Conservation (phyloP, 2,329 filamentous ascomycete genomes). For the Sporothrix humicola region DNA sequence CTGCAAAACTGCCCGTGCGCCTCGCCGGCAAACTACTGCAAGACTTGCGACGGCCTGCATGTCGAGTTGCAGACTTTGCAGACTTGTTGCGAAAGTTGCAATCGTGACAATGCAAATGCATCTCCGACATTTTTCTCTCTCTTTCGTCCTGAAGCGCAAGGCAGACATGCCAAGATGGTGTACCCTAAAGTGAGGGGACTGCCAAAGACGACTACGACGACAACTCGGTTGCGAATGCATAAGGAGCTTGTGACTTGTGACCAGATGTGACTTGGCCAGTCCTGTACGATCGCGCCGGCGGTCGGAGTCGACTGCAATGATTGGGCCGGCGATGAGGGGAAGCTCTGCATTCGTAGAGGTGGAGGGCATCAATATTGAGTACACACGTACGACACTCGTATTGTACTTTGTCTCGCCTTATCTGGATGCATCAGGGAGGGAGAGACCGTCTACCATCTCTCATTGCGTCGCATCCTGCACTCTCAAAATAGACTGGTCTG, state of each 20-base stretch:
- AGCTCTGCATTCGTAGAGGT: neutral
- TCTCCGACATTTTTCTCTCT: no score
- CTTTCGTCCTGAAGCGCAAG: constrained; percentile 7
- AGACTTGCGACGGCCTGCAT: no score
- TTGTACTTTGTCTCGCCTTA: neutral
- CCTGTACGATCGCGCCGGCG: neutral
- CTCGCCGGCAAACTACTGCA: no score
- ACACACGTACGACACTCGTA: no score
- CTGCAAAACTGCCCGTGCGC: no score
- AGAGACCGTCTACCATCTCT: no score
- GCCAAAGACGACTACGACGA: no score
- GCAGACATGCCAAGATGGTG: constrained; percentile 10
- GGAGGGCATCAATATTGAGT: neutral
- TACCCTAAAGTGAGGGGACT: no score
- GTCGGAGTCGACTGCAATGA: neutral
- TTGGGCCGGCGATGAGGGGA: neutral
- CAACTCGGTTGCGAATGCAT: neutral
- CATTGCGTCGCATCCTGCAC: no score
- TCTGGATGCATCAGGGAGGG: neutral
- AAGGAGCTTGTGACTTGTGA: neutral
- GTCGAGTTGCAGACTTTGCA: no score
- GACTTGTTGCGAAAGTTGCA: neutral
- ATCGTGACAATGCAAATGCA: neutral
- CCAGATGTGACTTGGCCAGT: no score
- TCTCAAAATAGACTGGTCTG: neutral